These are phyloP conservation scores for Aspergillus asperescens DNA, from an alignment of 495 filamentous ascomycete genomes.

Conservation along the genomic window DNA sequence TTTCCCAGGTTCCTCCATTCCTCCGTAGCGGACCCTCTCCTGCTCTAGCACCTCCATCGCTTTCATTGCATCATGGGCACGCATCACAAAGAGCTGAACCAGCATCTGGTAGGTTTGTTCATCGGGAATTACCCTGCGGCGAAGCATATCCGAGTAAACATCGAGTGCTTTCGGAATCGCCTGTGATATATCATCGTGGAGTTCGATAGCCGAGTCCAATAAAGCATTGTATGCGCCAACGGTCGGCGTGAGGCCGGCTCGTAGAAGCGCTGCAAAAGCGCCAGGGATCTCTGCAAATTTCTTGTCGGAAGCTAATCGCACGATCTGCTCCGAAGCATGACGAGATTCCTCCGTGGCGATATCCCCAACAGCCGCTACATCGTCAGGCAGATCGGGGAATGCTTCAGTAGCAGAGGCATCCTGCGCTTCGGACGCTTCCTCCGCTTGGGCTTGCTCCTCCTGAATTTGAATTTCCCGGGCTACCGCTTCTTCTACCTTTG, in stretches of 20 bases:
- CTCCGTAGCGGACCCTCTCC: constrained; percentile 72
- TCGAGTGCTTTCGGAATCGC: constrained; percentile 84
- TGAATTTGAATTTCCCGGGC: constrained; percentile 56
- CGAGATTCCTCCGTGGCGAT: constrained; percentile 50
- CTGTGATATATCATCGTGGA: constrained; percentile 64
- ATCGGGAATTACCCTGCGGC: constrained; percentile 74
- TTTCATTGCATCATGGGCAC: constrained; percentile 65
- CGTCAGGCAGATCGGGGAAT: constrained; percentile 26
- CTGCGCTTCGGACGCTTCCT: constrained; percentile 34
- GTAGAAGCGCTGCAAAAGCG: constrained; percentile 81
- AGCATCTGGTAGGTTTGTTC: constrained; percentile 80
- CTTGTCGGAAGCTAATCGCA: constrained; percentile 58
- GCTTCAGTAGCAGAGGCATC: constrained; percentile 29
- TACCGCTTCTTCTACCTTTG: constrained; percentile 60
- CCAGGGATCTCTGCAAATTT: constrained; percentile 82
- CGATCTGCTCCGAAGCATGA: constrained; percentile 67
- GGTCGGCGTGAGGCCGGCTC: constrained; percentile 69
- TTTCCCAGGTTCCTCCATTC: constrained; percentile 77
- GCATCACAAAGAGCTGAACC: constrained; percentile 71
- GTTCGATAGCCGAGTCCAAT: constrained; percentile 71
- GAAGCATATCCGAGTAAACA: constrained; percentile 94
- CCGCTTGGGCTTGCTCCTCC: constrained; percentile 42
- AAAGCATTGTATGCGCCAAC: constrained; percentile 86
- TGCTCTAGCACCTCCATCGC: constrained; percentile 68
- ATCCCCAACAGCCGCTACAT: constrained; percentile 29